phyloP scores from a whole-genome alignment of 1,139 yeast species.

The Meyerozyma elateridarum region DNA sequence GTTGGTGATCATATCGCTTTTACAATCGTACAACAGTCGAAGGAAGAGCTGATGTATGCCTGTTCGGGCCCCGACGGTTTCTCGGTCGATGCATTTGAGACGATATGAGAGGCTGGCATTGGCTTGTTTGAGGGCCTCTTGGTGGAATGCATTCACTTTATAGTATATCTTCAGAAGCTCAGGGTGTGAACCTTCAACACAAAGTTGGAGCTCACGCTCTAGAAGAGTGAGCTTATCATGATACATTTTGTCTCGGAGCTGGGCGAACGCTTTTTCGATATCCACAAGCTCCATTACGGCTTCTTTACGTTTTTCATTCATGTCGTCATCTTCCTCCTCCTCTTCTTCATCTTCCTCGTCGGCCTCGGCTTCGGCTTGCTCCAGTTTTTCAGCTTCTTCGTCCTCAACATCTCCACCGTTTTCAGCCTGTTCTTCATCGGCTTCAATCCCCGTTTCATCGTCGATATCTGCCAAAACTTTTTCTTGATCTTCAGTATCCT shows the following conservation, averaged over 20 bases:
- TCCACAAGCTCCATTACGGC: slow-evolving; percentile 68
- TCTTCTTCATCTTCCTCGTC: slow-evolving; percentile 16
- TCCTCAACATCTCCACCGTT: slow-evolving; percentile 9
- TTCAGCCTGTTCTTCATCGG: slow-evolving; percentile 8
- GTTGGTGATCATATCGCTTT: slow-evolving; percentile 58
- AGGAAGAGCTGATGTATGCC: slow-evolving; percentile 81
- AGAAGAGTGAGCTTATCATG: slow-evolving; percentile 70
- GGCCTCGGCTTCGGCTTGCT: slow-evolving; percentile 22
- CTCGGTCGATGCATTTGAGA: slow-evolving; percentile 70
- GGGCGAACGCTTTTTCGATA: slow-evolving; percentile 83
- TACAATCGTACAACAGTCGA: slow-evolving; percentile 64
- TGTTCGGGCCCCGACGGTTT: slow-evolving; percentile 75
- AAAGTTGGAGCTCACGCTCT: slow-evolving; percentile 80
- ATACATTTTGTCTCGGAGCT: slow-evolving; percentile 70
- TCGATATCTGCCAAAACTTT: slow-evolving; percentile 12
- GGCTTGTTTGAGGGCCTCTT: slow-evolving; percentile 64
- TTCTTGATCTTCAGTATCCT: slow-evolving; percentile 9
- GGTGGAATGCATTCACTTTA: slow-evolving; percentile 67
- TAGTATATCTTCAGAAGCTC: slow-evolving; percentile 64
- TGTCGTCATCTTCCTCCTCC: slow-evolving; percentile 31
- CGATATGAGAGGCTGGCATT: slow-evolving; percentile 67
- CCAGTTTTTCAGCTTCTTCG: slow-evolving; percentile 16
- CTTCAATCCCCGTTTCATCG: slow-evolving; percentile 13
- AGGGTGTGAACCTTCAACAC: slow-evolving; percentile 89
- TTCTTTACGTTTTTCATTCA: slow-evolving; percentile 49